A percentile compares a stretch with the other conserved stretches of the same genome.
These are phyloP conservation scores for Alternaria infectoria DNA, from an alignment of 2,329 filamentous ascomycete genomes.

Conservation along the genomic window DNA sequence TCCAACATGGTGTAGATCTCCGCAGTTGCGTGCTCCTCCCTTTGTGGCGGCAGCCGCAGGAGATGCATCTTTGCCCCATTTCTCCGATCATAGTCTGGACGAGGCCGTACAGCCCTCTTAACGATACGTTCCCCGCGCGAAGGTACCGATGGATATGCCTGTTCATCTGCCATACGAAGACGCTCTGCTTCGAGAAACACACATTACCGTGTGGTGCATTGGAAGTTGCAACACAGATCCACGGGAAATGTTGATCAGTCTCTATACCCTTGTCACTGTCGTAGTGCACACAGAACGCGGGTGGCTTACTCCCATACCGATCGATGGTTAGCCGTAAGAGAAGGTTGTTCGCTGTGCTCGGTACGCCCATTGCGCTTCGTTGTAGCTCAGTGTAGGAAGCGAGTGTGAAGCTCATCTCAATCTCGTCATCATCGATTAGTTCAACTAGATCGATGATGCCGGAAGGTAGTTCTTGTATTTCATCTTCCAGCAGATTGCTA, in stretches of 20 bases:
- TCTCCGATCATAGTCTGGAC: constrained; percentile 14
- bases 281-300: constrained; percentile 40
- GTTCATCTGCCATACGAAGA: constrained; percentile 35
- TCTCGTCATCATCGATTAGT: constrained; percentile 25
- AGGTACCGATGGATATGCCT: constrained; percentile 26
- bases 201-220: constrained; percentile 21
- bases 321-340: constrained; percentile 33
- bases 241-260: constrained; percentile 25
- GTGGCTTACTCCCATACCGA: constrained; percentile 3
- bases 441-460: constrained; percentile 34
- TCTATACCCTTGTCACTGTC: constrained; percentile 25
- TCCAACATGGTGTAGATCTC: constrained; percentile 32
- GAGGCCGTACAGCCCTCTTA: constrained; percentile 24
- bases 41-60: constrained; percentile 31
- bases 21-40: constrained; percentile 19
- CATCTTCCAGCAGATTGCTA: constrained; percentile 34
- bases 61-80: constrained; percentile 27
- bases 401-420: constrained; percentile 41
- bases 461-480: constrained; percentile 29
- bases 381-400: constrained; percentile 28
- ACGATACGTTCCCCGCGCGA: not conserved
- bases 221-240: constrained; percentile 16
- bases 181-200: constrained; percentile 23
- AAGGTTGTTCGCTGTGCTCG: constrained; percentile 25
- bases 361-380: constrained; percentile 33